Evolutionary conservation across 73 alveolate genomes (phyloP).

Genomic region (Uronychia binucleata): DNA sequence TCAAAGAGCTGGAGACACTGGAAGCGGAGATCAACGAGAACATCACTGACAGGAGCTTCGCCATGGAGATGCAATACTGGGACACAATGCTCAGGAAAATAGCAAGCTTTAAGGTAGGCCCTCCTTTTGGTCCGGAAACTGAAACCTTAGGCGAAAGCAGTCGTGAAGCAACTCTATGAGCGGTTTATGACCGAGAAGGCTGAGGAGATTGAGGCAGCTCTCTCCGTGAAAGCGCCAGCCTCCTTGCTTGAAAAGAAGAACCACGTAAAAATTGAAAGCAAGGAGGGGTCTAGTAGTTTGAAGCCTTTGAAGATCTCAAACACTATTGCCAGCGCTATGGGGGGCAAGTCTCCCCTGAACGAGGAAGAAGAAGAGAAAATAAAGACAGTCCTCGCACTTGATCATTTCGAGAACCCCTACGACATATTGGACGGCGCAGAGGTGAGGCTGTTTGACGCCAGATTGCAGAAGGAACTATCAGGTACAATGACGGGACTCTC

Average conservation of each 20-base stretch:
- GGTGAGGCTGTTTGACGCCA: conserved; percentile 2
- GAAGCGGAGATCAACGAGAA: conserved; percentile 76
- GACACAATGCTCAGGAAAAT: conserved; percentile 72
- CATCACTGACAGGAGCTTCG: conserved; percentile 67
- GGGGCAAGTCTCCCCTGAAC: conserved; percentile 11
- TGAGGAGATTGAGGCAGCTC: conserved; percentile 62
- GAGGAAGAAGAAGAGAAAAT: conserved; percentile 19
- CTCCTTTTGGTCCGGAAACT: no score
- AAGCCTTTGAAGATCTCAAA: neutral
- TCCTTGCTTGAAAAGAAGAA: conserved; percentile 12
- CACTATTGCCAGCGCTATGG: conserved; percentile 16
- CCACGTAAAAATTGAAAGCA: conserved; percentile 12
- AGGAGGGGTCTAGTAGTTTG: conserved; percentile 5
- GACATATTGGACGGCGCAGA: conserved; percentile 23
- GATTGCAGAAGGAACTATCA: neutral
- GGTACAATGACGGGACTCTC: conserved; percentile 45
- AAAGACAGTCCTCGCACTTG: conserved; percentile 14
- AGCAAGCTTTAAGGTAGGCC: conserved; percentile 62
- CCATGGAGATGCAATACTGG: conserved; percentile 87
- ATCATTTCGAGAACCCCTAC: conserved; percentile 28
- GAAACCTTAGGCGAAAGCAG: conserved; percentile 29
- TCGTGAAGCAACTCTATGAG: conserved; percentile 49
- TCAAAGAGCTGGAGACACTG: conserved; percentile 80
- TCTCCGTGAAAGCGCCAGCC: neutral
- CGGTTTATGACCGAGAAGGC: conserved; percentile 70